Percentiles rank a stretch among this genome's conserved stretches.
phyloP scores from a whole-genome alignment of 352 stramenopile species.

The Phytophthora capsici region DNA sequence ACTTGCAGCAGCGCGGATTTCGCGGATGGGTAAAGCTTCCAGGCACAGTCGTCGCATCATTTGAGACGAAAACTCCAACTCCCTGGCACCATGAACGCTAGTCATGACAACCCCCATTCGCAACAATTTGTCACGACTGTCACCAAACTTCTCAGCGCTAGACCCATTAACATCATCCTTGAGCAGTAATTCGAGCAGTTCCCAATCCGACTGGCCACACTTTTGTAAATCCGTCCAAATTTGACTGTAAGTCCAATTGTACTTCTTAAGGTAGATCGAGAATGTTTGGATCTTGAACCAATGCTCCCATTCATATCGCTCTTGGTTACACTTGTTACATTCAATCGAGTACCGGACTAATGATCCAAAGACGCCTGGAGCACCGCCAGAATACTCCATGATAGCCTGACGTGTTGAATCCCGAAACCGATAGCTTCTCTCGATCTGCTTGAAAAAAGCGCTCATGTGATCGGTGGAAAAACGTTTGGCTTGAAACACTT shows the following conservation, averaged over 20 bases:
- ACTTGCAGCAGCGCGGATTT: slow-evolving; percentile 19
- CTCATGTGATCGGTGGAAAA: slow-evolving; percentile 33
- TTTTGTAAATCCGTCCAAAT: not conserved
- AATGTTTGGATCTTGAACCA: slow-evolving; percentile 6
- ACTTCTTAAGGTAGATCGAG: not conserved
- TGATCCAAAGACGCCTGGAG: slow-evolving; percentile 28
- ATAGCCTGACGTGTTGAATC: slow-evolving; percentile 18
- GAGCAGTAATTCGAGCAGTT: slow-evolving; percentile 3
- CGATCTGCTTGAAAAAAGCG: slow-evolving; percentile 30
- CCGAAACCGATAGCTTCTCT: slow-evolving; percentile 18
- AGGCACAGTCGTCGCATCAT: slow-evolving; percentile 28
- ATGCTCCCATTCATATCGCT: slow-evolving; percentile 9
- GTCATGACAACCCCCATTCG: slow-evolving; percentile 5
- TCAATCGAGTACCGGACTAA: slow-evolving; percentile 30
- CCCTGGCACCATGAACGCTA: not conserved
- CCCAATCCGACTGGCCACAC: not conserved
- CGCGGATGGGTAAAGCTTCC: slow-evolving; percentile 18
- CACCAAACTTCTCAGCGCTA: not conserved
- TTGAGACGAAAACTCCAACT: slow-evolving; percentile 22
- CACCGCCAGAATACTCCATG: slow-evolving; percentile 26
- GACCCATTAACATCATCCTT: not conserved
- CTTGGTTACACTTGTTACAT: slow-evolving; percentile 4
- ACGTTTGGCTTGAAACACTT: slow-evolving; percentile 16
- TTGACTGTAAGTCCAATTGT: slow-evolving; percentile 2
- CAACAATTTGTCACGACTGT: not conserved